Conservation (phyloP, 176 grass and related monocot species). For the Oryza glumipatula region DNA sequence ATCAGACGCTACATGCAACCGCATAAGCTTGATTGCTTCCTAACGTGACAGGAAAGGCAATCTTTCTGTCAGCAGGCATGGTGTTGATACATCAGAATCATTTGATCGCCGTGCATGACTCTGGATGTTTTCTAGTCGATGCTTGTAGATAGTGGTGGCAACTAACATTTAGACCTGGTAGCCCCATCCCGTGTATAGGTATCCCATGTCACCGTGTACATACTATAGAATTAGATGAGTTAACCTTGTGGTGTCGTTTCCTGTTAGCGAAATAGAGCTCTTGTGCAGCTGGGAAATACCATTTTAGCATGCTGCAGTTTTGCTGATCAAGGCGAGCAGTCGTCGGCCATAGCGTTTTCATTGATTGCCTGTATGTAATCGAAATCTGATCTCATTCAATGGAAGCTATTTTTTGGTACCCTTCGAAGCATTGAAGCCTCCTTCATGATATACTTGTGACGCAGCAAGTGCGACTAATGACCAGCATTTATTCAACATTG, state of each 20-base stretch:
- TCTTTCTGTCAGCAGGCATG: slow-evolving; percentile 24
- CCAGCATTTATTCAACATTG: background rate
- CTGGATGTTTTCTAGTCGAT: slow-evolving; percentile 38
- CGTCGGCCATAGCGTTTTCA: slow-evolving; percentile 41
- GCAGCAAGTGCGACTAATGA: background rate
- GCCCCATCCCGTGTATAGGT: slow-evolving; percentile 50
- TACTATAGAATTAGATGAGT: slow-evolving; percentile 54
- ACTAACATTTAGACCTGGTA: slow-evolving; percentile 62
- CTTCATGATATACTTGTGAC: background rate
- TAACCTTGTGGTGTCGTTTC: slow-evolving; percentile 44
- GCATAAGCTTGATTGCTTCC: slow-evolving; percentile 26
- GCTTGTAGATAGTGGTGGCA: slow-evolving; percentile 61
- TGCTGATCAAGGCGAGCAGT: slow-evolving; percentile 56
- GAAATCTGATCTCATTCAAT: slow-evolving; percentile 59
- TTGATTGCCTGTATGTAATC: slow-evolving; percentile 63
- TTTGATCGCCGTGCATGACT: slow-evolving; percentile 28
- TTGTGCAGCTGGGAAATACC: slow-evolving; percentile 54
- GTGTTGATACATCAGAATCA: background rate
- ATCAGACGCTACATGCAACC: slow-evolving; percentile 37
- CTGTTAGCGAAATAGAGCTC: slow-evolving; percentile 42
- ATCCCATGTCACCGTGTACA: slow-evolving; percentile 59
- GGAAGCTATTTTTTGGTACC: slow-evolving; percentile 48
- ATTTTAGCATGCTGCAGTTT: slow-evolving; percentile 68
- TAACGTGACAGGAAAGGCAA: slow-evolving; percentile 30
- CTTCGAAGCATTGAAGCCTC: slow-evolving; percentile 2